phyloP scores from a whole-genome alignment of 768 basidiomycete genomes.

The Tylopilus vinaceipallidus region DNA sequence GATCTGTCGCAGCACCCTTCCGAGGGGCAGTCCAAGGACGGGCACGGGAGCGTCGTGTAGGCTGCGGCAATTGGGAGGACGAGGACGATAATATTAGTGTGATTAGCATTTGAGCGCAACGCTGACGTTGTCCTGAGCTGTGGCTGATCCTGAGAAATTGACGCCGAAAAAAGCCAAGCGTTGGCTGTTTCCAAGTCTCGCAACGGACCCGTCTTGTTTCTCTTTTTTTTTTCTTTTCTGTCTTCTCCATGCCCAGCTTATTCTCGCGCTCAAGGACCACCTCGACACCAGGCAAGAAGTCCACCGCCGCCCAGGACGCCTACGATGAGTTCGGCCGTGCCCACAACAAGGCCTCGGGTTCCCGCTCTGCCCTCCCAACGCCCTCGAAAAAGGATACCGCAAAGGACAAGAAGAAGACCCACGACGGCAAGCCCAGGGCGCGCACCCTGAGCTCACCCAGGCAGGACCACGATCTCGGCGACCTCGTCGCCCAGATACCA shows the following conservation, averaged over 20 bases:
- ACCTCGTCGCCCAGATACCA: slow-evolving; percentile 39
- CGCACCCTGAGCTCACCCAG: slow-evolving; percentile 43
- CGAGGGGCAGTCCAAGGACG: too few relatives aligned
- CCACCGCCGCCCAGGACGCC: slow-evolving; percentile 19
- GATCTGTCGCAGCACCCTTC: too few relatives aligned
- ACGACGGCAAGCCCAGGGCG: slow-evolving; percentile 33
- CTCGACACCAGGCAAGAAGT: slow-evolving; percentile 51
- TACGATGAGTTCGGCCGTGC: slow-evolving; percentile 70
- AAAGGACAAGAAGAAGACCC: slow-evolving; percentile 43
- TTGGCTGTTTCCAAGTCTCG: too few relatives aligned
- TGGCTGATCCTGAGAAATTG: slow-evolving; percentile 31
- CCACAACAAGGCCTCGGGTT: slow-evolving; percentile 42
- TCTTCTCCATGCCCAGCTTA: slow-evolving; percentile 66
- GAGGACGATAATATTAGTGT: too few relatives aligned
- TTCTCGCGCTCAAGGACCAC: slow-evolving; percentile 69
- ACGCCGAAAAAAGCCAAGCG: too few relatives aligned
- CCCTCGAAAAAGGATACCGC: slow-evolving; percentile 48
- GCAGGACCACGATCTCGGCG: slow-evolving; percentile 32
- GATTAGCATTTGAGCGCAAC: too few relatives aligned
- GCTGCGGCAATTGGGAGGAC: too few relatives aligned
- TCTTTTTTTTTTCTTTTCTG: not conserved
- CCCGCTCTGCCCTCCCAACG: slow-evolving; percentile 18
- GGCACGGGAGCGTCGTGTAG: too few relatives aligned
- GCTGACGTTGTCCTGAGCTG: too few relatives aligned
- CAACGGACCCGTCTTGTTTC: slow-evolving; percentile 4